Conservation (phyloP, 2,329 filamentous ascomycete genomes). For the Penicillium brevicompactum region DNA sequence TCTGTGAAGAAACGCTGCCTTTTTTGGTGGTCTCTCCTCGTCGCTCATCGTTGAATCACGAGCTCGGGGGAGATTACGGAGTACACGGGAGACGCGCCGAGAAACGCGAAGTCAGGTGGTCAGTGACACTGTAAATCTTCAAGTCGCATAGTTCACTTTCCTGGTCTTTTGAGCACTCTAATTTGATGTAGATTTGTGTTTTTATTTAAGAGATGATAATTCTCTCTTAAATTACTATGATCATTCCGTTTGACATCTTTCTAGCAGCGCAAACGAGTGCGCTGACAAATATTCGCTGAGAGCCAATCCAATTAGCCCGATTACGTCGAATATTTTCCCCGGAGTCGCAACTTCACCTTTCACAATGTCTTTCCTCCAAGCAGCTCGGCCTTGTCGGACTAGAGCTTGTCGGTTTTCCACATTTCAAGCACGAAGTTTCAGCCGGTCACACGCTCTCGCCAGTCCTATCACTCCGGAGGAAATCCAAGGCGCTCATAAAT, state of each 20-base stretch:
- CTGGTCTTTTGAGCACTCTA: background rate
- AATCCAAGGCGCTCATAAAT: slow-evolving; percentile 56
- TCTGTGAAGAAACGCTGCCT: slow-evolving; percentile 66
- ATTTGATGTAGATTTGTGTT: background rate
- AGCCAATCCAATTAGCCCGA: slow-evolving; percentile 23
- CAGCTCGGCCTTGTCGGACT: slow-evolving; percentile 23
- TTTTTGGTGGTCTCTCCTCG: slow-evolving; percentile 58
- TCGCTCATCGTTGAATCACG: slow-evolving; percentile 19
- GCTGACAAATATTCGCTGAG: slow-evolving; percentile 11
- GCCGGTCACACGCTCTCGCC: slow-evolving; percentile 17
- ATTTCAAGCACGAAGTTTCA: slow-evolving; percentile 28
- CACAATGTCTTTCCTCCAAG: slow-evolving; percentile 24
- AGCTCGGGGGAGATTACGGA: background rate
- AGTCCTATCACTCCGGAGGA: slow-evolving; percentile 42
- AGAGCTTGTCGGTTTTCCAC: slow-evolving; percentile 12
- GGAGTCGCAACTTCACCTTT: slow-evolving; percentile 10
- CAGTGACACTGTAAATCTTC: slow-evolving; percentile 32
- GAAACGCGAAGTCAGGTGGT: slow-evolving; percentile 32
- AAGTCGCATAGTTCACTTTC: slow-evolving; percentile 2
- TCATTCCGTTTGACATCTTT: background rate
- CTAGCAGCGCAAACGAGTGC: background rate
- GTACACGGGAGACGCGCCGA: slow-evolving; percentile 36
- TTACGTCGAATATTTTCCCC: slow-evolving; percentile 17
- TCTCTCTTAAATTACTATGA: background rate
- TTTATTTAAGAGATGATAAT: background rate